Base-by-base conservation (phyloP, 78 protist species). In the Pigoraptor vietnamica region DNA sequence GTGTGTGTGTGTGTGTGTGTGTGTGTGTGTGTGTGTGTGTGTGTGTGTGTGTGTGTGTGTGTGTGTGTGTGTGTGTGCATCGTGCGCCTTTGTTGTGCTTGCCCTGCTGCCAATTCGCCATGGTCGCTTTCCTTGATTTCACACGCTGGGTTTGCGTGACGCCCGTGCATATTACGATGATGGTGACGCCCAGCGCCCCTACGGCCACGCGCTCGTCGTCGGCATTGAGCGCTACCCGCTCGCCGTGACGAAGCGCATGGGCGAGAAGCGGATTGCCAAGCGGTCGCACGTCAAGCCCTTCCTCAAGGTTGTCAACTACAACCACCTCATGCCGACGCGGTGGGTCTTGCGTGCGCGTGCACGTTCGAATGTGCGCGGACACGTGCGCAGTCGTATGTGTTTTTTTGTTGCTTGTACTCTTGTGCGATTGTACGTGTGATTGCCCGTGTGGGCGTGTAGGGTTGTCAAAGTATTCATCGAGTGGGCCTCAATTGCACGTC, bases 321-420 rank as follows among this genome's bases (percentile, higher is more conserved):
- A 92, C 94, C 99, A 99, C 97, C 34, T 99, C 93, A 95, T 99
- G 98, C 99, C 99, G 91, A 98, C 99, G 24, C 94, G 99, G 92
- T 98, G 90, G 35, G 37, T 89, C 25, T 89, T 32, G 23, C 2
- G 36, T 37, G 82, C 10, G 32, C 21, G 21, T 1, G 0, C 39
- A 87, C n/a, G 55, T 23, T 23, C 0, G 21, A 0, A 40, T 23
- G 10, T 35, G 0, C 48, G n/a, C 2, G 2, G 81, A 36, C 89
- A 6, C 37, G 37, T 82, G 6, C 89, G 21, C 19, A 1, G 92
- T 1, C 9, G 10, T 1, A 33, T 67, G 39, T 83, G 23, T 89
- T 91, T 92, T 35, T 38, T 35, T 2, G 33, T 24, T 24, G 2
- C n/a, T 24, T n/a, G n/a, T n/a, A n/a, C n/a, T n/a, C n/a, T n/a